Conservation (phyloP, 768 basidiomycete genomes). For the Lentinula raphanica region DNA sequence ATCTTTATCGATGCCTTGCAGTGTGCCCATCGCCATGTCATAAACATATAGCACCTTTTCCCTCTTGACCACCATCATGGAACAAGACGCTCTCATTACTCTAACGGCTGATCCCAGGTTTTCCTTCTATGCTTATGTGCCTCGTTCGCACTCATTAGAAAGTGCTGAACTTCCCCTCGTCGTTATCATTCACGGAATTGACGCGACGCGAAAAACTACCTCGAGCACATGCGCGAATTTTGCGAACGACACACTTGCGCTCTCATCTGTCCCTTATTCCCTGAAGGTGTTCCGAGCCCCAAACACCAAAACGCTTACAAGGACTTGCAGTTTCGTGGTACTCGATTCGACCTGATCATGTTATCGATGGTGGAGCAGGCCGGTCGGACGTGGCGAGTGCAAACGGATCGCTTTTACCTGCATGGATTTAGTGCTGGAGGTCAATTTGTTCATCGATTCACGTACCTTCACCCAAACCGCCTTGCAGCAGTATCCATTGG, state of each 20-base stretch:
- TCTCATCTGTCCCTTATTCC: conserved; percentile 17
- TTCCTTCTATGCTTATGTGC: conserved; percentile 15
- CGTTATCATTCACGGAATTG: conserved; percentile 17
- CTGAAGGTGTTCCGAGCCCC: conserved; percentile 18
- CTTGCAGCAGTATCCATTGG: conserved; percentile 16
- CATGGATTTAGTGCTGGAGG: conserved; percentile 22
- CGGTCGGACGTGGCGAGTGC: conserved; percentile 13
- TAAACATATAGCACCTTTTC: background rate
- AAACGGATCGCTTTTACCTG: conserved; percentile 12
- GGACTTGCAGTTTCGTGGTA: conserved; percentile 10
- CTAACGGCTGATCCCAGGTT: conserved; percentile 15
- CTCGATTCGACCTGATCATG: conserved; percentile 18
- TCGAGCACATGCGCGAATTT: conserved; percentile 10
- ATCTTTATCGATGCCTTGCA: too few species aligned
- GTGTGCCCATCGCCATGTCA: too few species aligned
- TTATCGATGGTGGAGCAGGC: conserved; percentile 20
- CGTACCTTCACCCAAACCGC: conserved; percentile 16
- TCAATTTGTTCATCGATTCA: conserved; percentile 21
- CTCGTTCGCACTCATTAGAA: conserved; percentile 6
- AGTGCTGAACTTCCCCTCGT: conserved; percentile 11
- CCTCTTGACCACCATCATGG: background rate
- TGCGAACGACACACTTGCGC: conserved; percentile 11
- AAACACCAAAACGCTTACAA: conserved; percentile 18
- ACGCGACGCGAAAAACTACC: conserved; percentile 12
- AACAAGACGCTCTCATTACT: conserved; percentile 11